phyloP scores from a whole-genome alignment of 768 basidiomycete genomes.

The Calocera viscosa region DNA sequence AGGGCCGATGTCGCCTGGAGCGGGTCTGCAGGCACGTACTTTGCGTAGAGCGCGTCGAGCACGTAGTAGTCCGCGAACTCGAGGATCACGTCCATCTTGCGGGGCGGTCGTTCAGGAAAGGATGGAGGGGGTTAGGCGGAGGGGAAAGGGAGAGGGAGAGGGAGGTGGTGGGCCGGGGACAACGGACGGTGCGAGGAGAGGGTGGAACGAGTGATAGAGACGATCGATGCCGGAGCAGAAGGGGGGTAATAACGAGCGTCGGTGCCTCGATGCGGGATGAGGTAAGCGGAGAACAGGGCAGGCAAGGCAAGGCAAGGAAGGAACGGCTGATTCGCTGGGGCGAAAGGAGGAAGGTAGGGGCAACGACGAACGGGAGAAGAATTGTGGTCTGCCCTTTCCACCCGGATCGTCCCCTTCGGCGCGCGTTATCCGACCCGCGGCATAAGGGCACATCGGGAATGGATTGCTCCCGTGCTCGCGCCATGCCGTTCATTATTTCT shows the following conservation, averaged over 20 bases:
- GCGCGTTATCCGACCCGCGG: too few species aligned
- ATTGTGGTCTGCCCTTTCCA: too few species aligned
- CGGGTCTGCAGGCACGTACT: constrained; percentile 43
- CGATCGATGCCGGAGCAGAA: background rate
- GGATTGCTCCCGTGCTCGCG: too few species aligned
- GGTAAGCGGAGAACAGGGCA: background rate
- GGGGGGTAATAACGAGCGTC: background rate
- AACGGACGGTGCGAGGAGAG: background rate
- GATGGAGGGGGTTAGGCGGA: constrained; percentile 1
- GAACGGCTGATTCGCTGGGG: too few species aligned
- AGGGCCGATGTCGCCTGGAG: constrained; percentile 31
- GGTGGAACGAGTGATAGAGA: background rate
- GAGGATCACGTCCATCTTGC: constrained; percentile 74
- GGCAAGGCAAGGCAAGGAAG: background rate
- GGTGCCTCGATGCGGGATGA: background rate
- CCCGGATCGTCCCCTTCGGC: too few species aligned
- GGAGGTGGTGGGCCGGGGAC: background rate
- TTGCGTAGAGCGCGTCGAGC: constrained; percentile 70
- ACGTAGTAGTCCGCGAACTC: constrained; percentile 52
- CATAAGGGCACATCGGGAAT: too few species aligned
- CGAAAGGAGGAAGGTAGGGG: too few species aligned
- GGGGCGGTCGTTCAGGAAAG: too few species aligned
- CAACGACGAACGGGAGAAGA: too few species aligned
- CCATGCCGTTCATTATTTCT: too few species aligned
- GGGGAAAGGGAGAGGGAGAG: background rate